Evolutionary conservation across 352 stramenopile genomes (phyloP).

Genomic region (Halophytophthora polymorphica): DNA sequence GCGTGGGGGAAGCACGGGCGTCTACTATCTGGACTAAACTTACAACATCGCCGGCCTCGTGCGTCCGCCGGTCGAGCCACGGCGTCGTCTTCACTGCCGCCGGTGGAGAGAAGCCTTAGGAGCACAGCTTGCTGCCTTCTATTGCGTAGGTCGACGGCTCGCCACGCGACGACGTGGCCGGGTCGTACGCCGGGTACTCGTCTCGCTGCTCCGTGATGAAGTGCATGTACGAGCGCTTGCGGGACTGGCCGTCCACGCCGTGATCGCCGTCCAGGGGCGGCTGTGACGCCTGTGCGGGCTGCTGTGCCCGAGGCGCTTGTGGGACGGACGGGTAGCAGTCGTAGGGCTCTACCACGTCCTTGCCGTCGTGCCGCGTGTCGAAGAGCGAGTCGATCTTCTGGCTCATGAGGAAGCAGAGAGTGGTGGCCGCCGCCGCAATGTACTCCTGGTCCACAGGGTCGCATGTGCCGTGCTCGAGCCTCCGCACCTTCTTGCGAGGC

Average conservation of each 20-base stretch:
- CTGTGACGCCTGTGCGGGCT: neutral
- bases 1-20: slow-evolving; percentile 5
- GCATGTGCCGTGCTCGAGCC: slow-evolving; percentile 32
- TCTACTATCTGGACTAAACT: slow-evolving; percentile 40
- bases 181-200: slow-evolving; percentile 33
- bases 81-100: slow-evolving; percentile 29
- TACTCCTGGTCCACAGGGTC: slow-evolving; percentile 75
- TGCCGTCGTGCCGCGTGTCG: slow-evolving; percentile 49
- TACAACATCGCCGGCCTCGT: slow-evolving; percentile 30
- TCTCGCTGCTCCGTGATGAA: slow-evolving; percentile 62
- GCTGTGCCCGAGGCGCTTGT: slow-evolving; percentile 10
- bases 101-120: slow-evolving; percentile 37
- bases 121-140: slow-evolving; percentile 77
- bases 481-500: slow-evolving; percentile 59
- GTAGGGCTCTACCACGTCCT: slow-evolving; percentile 63
- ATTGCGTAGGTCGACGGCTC: slow-evolving; percentile 57
- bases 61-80: no score
- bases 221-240: slow-evolving; percentile 77
- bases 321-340: slow-evolving; percentile 56
- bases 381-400: slow-evolving; percentile 84
- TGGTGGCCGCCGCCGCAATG: slow-evolving; percentile 74
- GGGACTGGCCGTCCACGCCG: slow-evolving; percentile 23
- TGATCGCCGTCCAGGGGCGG: neutral
- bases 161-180: slow-evolving; percentile 16
- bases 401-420: slow-evolving; percentile 79